phyloP scores from a whole-genome alignment of 129 eudicot genomes.

The Ambrosia artemisiifolia region DNA sequence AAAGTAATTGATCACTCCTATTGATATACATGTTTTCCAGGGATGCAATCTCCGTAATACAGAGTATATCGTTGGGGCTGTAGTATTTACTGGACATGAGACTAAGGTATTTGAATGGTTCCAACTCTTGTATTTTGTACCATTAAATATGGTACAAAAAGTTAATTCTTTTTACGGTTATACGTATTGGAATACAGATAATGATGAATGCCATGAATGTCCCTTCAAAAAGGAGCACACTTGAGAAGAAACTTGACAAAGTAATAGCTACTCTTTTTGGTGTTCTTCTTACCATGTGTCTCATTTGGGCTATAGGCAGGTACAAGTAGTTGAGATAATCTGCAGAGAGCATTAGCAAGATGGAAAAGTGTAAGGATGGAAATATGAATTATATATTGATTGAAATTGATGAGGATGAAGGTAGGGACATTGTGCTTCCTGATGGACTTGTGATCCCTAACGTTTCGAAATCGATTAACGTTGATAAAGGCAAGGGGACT shows the following conservation, averaged over 20 bases:
- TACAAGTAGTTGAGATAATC: no score
- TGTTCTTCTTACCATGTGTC: conserved; percentile 74
- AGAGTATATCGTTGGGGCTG: conserved; percentile 77
- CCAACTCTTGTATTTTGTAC: neutral
- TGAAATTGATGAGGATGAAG: no score
- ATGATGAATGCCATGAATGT: conserved; percentile 99
- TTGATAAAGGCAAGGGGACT: no score
- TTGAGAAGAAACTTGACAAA: conserved; percentile 92
- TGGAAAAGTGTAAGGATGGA: no score
- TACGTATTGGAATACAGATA: conserved; percentile 51
- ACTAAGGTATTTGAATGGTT: conserved; percentile 56
- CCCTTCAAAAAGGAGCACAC: conserved; percentile 93
- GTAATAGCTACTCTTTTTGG: conserved; percentile 75
- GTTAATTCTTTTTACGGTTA: neutral
- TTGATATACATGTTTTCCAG: conserved; percentile 38
- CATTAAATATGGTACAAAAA: neutral
- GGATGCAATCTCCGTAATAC: conserved; percentile 98
- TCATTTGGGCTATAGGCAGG: conserved; percentile 97
- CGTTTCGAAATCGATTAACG: no score
- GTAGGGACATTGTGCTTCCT: no score
- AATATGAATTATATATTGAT: no score
- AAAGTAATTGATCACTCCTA: neutral
- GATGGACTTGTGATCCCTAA: no score
- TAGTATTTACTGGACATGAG: conserved; percentile 89
- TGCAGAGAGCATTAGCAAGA: no score